phyloP scores from a whole-genome alignment of 2,329 filamentous ascomycete genomes.

The Aureobasidium sp. region DNA sequence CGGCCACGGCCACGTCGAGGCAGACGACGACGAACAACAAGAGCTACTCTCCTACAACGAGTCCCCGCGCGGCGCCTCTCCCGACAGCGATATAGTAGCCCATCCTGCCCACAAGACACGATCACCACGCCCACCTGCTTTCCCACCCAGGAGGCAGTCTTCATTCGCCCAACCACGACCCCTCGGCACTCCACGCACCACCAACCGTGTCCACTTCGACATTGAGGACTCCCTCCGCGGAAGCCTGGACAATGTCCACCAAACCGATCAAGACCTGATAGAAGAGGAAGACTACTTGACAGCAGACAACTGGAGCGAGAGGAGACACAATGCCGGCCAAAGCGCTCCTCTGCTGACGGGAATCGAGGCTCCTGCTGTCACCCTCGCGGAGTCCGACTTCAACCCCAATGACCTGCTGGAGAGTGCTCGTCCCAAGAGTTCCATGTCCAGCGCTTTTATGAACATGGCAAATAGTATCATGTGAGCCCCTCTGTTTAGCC shows the following conservation, averaged over 20 bases:
- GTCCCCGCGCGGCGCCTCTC: constrained; percentile 17
- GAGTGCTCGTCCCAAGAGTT: constrained; percentile 68
- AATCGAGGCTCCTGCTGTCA: constrained; percentile 73
- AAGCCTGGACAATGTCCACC: constrained; percentile 3
- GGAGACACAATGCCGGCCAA: constrained; percentile 38
- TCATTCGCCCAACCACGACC: constrained; percentile 40
- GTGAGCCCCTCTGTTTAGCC: constrained; percentile 22
- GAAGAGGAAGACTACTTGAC: constrained; percentile 55
- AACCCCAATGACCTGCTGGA: constrained; percentile 52
- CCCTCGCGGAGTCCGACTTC: constrained; percentile 56
- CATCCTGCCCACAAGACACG: constrained; percentile 11
- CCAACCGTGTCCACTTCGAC: constrained; percentile 69
- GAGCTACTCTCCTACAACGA: constrained; percentile 18
- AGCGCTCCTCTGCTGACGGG: constrained; percentile 66
- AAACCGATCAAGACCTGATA: constrained; percentile 31
- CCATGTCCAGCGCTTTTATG: constrained; percentile 86
- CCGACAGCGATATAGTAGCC: constrained; percentile 18
- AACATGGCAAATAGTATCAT: constrained; percentile 99
- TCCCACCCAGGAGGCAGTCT: constrained; percentile 22
- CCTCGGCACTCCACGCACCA: constrained; percentile 51
- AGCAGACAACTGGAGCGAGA: constrained; percentile 23
- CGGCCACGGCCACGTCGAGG: constrained; percentile 17
- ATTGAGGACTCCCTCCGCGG: constrained; percentile 27
- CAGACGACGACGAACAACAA: constrained; percentile 16
- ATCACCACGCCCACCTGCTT: not conserved